phyloP scores from a whole-genome alignment of 441 rosid species.

The Daphne laureola region DNA sequence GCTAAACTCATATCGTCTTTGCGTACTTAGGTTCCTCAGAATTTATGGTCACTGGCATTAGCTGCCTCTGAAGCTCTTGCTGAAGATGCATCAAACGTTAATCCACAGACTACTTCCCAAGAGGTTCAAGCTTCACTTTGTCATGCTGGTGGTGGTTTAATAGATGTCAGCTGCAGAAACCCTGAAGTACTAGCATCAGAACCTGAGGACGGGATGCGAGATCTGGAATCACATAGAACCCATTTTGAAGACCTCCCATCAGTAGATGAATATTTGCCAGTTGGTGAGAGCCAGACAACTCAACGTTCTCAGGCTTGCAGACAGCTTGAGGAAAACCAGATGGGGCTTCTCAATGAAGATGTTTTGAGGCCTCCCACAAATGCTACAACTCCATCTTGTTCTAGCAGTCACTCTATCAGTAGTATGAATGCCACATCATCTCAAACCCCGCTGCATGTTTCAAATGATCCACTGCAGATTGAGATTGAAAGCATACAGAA shows the following conservation, averaged over 20 bases:
- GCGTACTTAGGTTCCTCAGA: conserved; percentile 22
- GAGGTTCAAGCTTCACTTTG: conserved; percentile 23
- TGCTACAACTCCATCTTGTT: conserved; percentile 17
- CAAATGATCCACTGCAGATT: conserved; percentile 61
- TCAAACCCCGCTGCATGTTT: conserved; percentile 30
- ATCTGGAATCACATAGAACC: conserved; percentile 11
- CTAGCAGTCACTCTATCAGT: conserved; percentile 24
- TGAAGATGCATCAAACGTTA: conserved; percentile 25
- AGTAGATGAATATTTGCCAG: conserved; percentile 17
- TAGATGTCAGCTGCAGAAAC: conserved; percentile 19
- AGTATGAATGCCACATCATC: conserved; percentile 20
- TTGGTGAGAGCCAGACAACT: conserved; percentile 16
- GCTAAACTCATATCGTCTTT: too few relatives aligned
- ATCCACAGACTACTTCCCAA: conserved; percentile 21
- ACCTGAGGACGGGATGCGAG: conserved; percentile 15
- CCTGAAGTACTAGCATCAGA: conserved; percentile 21
- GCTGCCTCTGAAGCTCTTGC: conserved; percentile 22
- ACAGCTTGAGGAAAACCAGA: conserved; percentile 18
- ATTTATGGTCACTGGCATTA: conserved; percentile 21
- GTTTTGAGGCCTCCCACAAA: conserved; percentile 4
- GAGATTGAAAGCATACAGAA: conserved; percentile 62
- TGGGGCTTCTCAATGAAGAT: too few relatives aligned
- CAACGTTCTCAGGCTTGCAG: conserved; percentile 20
- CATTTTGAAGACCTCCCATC: conserved; percentile 16
- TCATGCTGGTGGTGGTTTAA: conserved; percentile 8